Base-by-base conservation (phyloP, 495 filamentous ascomycete species). In the Entonaema liquescens region DNA sequence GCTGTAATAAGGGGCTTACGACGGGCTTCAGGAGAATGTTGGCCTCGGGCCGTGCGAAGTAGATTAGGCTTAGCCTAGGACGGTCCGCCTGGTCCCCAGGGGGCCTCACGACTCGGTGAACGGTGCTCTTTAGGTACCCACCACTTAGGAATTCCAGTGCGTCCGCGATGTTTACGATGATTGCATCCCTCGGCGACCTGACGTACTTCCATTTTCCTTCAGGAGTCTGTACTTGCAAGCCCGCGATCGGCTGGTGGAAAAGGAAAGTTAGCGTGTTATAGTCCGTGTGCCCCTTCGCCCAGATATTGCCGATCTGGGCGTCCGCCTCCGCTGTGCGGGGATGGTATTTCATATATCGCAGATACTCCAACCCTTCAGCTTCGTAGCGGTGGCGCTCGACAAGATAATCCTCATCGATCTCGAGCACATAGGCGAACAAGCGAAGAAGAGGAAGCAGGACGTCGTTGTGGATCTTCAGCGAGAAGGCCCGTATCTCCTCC, bases 291-390 rank as follows among this genome's bases (percentile, higher is more conserved):
- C 84, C 85, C 31, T 79, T 79, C 0, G 76, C 74, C 74, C 81
- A 86, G 23, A 84, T 74, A 29, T 81, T 79, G 3, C 77, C 75
- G 23, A 72, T 71, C 33, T 79, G 79, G 15, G 76, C 79, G 42
- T 86, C 80, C 50, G 85, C 84, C 55, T 85, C 84, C 0, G 78
- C 70, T 0, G 74, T 78, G 1, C 85, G 79, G 0, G 80, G 74
- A 47, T 80, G 74, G 62, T 87, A 88, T 47, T 83, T 83, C 85
- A 87, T 87, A 71, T 88, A 87, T 0, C 86, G 80, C 5, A 88
- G 74, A 68, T 87, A 83, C 58, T 81, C 79, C 9, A 82, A 79
- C 26, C 79, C 77, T 13, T 79, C 70, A 12, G 79, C 77, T 17
- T 84, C 81, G 55, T 88, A 88, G 9, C 77, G 78, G 62, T 89